Evolutionary conservation across 2,329 filamentous ascomycete genomes (phyloP).

Genomic region (Aspergillus eucalypticola): DNA sequence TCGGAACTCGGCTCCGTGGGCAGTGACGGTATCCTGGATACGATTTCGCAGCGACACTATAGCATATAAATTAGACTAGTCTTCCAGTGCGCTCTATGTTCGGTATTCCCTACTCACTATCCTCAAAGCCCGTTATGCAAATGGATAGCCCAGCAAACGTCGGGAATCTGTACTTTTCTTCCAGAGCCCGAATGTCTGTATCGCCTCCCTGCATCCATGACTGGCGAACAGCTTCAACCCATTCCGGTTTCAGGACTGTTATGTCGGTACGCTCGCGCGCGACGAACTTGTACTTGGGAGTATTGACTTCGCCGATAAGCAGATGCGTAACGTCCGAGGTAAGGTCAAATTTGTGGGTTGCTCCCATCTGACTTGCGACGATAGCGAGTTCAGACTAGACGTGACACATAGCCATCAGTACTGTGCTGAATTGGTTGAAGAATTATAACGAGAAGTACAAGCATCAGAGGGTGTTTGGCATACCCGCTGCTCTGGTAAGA

Average conservation of each 20-base stretch:
- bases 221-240: slow-evolving; percentile 77
- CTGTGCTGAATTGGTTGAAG: too few relatives aligned
- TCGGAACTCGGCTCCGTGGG: slow-evolving; percentile 79
- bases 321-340: slow-evolving; percentile 96
- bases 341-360: slow-evolving; percentile 82
- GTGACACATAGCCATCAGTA: neutral
- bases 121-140: slow-evolving; percentile 70
- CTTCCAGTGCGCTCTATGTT: neutral
- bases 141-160: slow-evolving; percentile 58
- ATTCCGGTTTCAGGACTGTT: slow-evolving; percentile 75
- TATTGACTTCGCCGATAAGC: slow-evolving; percentile 84
- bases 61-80: neutral
- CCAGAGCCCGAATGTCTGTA: slow-evolving; percentile 70
- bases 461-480: slow-evolving; percentile 29
- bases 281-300: slow-evolving; percentile 93
- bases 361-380: slow-evolving; percentile 75
- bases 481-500: slow-evolving; percentile 76
- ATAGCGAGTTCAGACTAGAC: slow-evolving; percentile 43
- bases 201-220: slow-evolving; percentile 79
- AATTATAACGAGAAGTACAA: neutral
- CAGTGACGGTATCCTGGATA: slow-evolving; percentile 66
- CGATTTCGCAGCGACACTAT: slow-evolving; percentile 65
- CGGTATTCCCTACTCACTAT: slow-evolving; percentile 50
- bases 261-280: slow-evolving; percentile 86
- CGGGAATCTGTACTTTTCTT: slow-evolving; percentile 55